Conservation (phyloP, 2,329 filamentous ascomycete genomes). For the Mariannaea sp. region DNA sequence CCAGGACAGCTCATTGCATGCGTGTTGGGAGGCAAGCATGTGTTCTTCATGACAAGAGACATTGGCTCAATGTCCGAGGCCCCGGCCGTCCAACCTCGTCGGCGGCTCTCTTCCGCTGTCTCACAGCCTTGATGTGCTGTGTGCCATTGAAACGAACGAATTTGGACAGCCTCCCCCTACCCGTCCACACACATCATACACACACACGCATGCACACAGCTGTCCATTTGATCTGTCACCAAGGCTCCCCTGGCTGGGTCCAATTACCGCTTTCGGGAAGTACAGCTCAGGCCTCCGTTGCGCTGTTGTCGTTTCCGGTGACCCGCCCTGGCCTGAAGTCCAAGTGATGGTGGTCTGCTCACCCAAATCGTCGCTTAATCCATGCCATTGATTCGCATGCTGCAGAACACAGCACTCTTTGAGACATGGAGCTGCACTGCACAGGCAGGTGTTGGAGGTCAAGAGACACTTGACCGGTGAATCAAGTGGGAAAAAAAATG, state of each 20-base stretch:
- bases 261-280: conserved; percentile 29
- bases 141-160: conserved; percentile 13
- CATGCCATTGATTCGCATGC: conserved; percentile 35
- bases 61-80: conserved; percentile 7
- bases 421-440: conserved; percentile 11
- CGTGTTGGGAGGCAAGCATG: conserved; percentile 1
- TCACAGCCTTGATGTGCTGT: conserved; percentile 6
- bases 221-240: conserved; percentile 26
- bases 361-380: conserved; percentile 35
- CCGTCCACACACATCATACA: too few species aligned
- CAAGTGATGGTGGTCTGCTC: conserved; percentile 22
- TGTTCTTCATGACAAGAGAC: background rate
- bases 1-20: conserved; percentile 8
- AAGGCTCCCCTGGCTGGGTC: conserved; percentile 16
- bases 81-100: conserved; percentile 6
- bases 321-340: conserved; percentile 30
- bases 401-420: conserved; percentile 5
- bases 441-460: conserved; percentile 21
- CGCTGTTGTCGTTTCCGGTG: conserved; percentile 32
- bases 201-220: conserved; percentile 3
- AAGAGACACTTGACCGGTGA: conserved; percentile 17
- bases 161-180: conserved; percentile 7
- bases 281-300: conserved; percentile 22
- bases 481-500: too few species aligned
- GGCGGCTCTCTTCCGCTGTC: conserved; percentile 11